phyloP scores from a whole-genome alignment of 805 yeast genomes.

The Ogataea naganishii region DNA sequence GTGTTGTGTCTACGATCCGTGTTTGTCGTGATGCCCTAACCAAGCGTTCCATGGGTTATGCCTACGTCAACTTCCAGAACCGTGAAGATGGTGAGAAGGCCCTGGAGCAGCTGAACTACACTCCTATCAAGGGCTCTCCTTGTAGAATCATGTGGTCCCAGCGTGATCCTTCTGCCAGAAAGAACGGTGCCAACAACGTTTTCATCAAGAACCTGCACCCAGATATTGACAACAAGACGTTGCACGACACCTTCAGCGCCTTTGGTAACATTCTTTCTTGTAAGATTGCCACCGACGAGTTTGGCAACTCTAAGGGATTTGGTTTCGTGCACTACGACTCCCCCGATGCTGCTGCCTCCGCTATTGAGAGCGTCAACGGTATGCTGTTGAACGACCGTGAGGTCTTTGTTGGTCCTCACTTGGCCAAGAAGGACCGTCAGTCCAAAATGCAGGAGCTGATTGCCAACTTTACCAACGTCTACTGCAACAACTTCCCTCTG shows the following conservation, averaged over 20 bases:
- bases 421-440: constrained; percentile 89
- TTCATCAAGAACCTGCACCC: constrained; percentile 98
- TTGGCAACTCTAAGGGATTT: constrained; percentile 88
- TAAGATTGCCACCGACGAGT: constrained; percentile 92
- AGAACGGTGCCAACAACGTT: constrained; percentile 92
- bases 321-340: constrained; percentile 97
- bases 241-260: constrained; percentile 95
- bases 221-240: constrained; percentile 96
- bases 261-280: constrained; percentile 94
- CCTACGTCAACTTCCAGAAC: constrained; percentile 93
- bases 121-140: constrained; percentile 88
- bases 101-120: constrained; percentile 90
- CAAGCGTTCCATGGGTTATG: constrained; percentile 95
- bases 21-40: constrained; percentile 98
- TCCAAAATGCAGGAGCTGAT: constrained; percentile 83
- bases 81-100: constrained; percentile 89
- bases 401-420: constrained; percentile 92
- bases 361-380: constrained; percentile 96
- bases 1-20: constrained; percentile 93
- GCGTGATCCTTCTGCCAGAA: constrained; percentile 94
- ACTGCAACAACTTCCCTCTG: constrained; percentile 79
- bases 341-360: constrained; percentile 86
- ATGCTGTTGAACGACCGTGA: constrained; percentile 95
- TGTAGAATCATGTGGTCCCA: constrained; percentile 99
- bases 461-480: constrained; percentile 92